Evolutionary conservation across 208 protist genomes (phyloP).

Genomic region (Naegleria gruberi): DNA sequence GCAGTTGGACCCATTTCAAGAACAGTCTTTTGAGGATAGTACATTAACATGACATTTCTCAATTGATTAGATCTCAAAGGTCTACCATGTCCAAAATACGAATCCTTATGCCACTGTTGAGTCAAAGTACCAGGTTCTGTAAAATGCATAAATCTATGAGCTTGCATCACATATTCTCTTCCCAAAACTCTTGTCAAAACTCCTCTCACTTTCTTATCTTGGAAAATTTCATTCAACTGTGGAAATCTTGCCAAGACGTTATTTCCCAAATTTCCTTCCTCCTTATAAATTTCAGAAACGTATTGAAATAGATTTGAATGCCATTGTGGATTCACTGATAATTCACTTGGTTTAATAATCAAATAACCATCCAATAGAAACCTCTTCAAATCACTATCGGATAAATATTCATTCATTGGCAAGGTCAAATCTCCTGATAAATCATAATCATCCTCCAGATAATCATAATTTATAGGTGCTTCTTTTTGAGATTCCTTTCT

Average conservation of each 20-base stretch:
- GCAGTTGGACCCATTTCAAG: neutral
- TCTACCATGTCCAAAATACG: neutral
- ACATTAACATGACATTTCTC: constrained; percentile 6
- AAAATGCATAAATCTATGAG: neutral
- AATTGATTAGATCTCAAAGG: neutral
- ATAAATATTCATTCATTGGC: neutral
- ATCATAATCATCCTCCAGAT: no score
- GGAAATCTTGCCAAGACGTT: neutral
- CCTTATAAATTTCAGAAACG: neutral
- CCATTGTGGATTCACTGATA: neutral
- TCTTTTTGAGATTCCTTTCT: no score
- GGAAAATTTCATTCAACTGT: neutral
- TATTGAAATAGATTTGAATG: neutral
- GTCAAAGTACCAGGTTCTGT: neutral
- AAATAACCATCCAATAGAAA: neutral
- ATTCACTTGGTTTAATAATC: neutral
- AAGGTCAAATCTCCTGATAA: no score
- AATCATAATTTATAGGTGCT: no score
- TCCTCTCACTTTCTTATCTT: neutral
- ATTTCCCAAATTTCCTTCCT: neutral
- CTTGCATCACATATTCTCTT: neutral
- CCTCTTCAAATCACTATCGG: neutral
- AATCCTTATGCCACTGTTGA: constrained; percentile 12
- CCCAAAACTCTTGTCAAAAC: neutral
- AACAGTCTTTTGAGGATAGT: constrained; percentile 1